Percentiles rank a stretch among this genome's conserved stretches.
Conservation (phyloP, 441 rosid genomes). For the Melastoma candidum region DNA sequence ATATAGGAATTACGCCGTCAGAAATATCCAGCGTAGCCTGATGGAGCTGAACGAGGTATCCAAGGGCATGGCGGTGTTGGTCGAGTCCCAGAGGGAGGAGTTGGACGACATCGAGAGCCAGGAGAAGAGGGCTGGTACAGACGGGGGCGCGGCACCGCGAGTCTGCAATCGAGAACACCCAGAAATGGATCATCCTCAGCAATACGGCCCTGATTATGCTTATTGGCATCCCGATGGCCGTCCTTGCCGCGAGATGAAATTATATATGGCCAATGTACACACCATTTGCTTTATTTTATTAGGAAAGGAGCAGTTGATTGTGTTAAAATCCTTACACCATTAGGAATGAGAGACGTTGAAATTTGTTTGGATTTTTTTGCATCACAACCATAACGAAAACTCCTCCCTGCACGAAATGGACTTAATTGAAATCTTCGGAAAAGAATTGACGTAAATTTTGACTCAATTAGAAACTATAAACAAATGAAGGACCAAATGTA, state of each 20-base stretch:
- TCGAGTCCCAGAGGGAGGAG: slow-evolving; percentile 67
- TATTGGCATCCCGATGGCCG: slow-evolving; percentile 55
- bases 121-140: slow-evolving; percentile 54
- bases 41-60: slow-evolving; percentile 84
- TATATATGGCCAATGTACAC: not conserved
- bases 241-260: slow-evolving; percentile 53
- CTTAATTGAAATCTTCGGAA: too few species aligned
- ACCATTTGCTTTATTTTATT: too few species aligned
- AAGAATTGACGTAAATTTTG: too few species aligned
- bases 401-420: too few species aligned
- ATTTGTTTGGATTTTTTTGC: too few species aligned
- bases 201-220: slow-evolving; percentile 45
- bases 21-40: slow-evolving; percentile 67
- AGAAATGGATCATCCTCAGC: slow-evolving; percentile 74
- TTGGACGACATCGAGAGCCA: slow-evolving; percentile 83
- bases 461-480: too few species aligned
- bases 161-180: slow-evolving; percentile 41
- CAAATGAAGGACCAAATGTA: too few species aligned
- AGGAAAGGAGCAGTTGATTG: too few species aligned
- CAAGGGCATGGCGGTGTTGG: slow-evolving; percentile 81
- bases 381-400: too few species aligned
- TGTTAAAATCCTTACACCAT: too few species aligned
- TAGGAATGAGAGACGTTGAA: too few species aligned
- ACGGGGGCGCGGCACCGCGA: slow-evolving; percentile 41
- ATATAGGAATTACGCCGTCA: slow-evolving; percentile 83